These are phyloP conservation scores for Wickerhamomyces chambardii DNA, from an alignment of 805 yeast species.

Conservation along the genomic window DNA sequence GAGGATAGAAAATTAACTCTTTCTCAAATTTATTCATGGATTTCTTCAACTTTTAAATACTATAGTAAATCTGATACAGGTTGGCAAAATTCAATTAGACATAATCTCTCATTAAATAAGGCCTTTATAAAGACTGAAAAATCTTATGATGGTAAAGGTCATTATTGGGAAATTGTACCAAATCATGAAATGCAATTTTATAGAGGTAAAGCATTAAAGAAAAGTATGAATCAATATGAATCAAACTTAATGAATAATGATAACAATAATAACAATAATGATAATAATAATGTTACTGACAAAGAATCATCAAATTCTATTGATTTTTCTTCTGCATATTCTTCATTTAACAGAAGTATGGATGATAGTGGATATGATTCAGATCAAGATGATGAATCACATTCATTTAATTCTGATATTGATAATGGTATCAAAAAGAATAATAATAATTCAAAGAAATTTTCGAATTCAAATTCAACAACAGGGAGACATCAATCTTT, in stretches of 20 bases:
- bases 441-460: neutral
- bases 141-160: slow-evolving; percentile 80
- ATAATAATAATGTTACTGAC: neutral
- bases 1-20: slow-evolving; percentile 61
- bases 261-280: neutral
- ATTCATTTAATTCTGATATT: too few species aligned
- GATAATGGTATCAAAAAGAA: too few species aligned
- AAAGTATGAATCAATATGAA: slow-evolving; percentile 4
- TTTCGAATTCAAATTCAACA: neutral
- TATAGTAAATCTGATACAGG: slow-evolving; percentile 84
- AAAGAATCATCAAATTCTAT: too few species aligned
- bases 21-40: slow-evolving; percentile 89
- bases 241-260: slow-evolving; percentile 1
- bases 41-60: slow-evolving; percentile 73
- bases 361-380: slow-evolving; percentile 2
- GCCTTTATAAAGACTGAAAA: slow-evolving; percentile 88
- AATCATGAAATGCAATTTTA: slow-evolving; percentile 79
- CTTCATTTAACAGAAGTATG: too few species aligned
- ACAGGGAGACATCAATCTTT: too few species aligned
- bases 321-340: too few species aligned
- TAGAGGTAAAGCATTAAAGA: slow-evolving; percentile 46
- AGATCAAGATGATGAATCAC: neutral
- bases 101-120: slow-evolving; percentile 85
- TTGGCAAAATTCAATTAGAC: slow-evolving; percentile 97
- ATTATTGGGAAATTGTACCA: slow-evolving; percentile 86